These are phyloP conservation scores for Populus nigra DNA, from an alignment of 345 rosid species.

Conservation along the genomic window DNA sequence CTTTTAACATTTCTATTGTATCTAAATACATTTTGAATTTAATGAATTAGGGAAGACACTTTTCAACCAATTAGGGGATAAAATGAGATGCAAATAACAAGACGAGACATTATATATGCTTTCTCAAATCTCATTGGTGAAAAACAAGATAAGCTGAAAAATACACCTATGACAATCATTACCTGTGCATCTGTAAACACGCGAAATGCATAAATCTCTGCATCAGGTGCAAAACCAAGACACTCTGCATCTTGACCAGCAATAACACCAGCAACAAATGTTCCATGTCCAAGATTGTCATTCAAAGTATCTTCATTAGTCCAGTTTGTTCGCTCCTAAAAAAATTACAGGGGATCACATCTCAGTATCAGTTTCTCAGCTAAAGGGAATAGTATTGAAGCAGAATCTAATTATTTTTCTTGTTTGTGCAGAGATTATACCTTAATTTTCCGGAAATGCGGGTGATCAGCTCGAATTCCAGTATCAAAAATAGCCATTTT, in stretches of 20 bases:
- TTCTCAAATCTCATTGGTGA: not conserved
- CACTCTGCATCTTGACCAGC: constrained; percentile 87
- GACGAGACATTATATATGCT: not conserved
- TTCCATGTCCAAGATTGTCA: constrained; percentile 99
- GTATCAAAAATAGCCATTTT: constrained; percentile 99
- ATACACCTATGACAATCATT: constrained; percentile 43
- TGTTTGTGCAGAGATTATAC: constrained; percentile 27
- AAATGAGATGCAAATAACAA: no score
- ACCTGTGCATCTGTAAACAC: constrained; percentile 99
- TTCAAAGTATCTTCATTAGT: constrained; percentile 92
- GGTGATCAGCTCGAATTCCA: constrained; percentile 87
- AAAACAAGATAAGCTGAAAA: constrained; percentile 6
- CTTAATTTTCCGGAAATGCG: constrained; percentile 95
- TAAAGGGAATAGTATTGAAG: constrained; percentile 6
- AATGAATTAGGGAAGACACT: no score
- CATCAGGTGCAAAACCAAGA: constrained; percentile 95
- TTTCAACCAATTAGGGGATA: no score
- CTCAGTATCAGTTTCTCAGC: constrained; percentile 27
- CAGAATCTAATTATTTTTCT: not conserved
- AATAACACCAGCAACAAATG: constrained; percentile 97
- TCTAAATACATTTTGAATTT: no score
- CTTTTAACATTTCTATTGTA: no score
- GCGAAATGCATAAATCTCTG: constrained; percentile 90
- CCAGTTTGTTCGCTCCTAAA: constrained; percentile 97
- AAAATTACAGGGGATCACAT: constrained; percentile 24